Evolutionary conservation across 2,329 filamentous ascomycete genomes (phyloP), one percentile per base, ranked within the genome.

Genomic region (Phialemoniopsis sp.): DNA sequence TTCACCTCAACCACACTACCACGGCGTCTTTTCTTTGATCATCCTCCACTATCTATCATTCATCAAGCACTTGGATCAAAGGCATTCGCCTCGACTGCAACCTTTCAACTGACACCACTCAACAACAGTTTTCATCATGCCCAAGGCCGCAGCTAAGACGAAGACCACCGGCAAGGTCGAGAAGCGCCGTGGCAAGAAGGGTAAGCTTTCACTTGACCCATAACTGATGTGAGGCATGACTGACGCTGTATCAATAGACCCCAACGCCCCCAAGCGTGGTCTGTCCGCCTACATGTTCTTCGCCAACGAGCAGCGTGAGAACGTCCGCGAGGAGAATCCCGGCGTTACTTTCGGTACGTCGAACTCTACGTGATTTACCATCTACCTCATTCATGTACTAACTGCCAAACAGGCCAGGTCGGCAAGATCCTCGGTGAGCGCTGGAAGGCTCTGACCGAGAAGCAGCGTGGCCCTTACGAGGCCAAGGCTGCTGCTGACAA

Each of bases 261-360:
- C 89, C 69, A 96, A 96, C 72, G 91, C 90, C 45, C 93, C 93
- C 66, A 98, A 97, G 89, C 89, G 93, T 70, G 93, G 91, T 76
- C 88, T 98, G 37, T 97, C 93, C 39, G 93, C 93, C 49, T 98
- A 98, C 82, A 98, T 98, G 93, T 97, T 97, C 85, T 98, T 97
- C 67, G 93, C 93, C 81, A 97, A 97, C 63, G 93, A 97, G 72
- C 89, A 96, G 73, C 90, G 93, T 56, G 91, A 97, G 64, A 95
- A 93, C 67, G 93, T 98, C 55, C 89, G 93, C 57, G 89, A 95
- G 65, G 91, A 97, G 70, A 97, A 97, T 79, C 91, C 91, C 30
- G 91, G 90, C 57, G 95, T 97, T 72, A 85, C 86, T 55, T 98
- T 98, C 70, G 93, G 89, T 85, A 78, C 54, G 78, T 62, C 4